A percentile compares a stretch with the other conserved stretches of the same genome.
Conservation (phyloP, 768 basidiomycete species). For the Cystobasidium tubakii region DNA sequence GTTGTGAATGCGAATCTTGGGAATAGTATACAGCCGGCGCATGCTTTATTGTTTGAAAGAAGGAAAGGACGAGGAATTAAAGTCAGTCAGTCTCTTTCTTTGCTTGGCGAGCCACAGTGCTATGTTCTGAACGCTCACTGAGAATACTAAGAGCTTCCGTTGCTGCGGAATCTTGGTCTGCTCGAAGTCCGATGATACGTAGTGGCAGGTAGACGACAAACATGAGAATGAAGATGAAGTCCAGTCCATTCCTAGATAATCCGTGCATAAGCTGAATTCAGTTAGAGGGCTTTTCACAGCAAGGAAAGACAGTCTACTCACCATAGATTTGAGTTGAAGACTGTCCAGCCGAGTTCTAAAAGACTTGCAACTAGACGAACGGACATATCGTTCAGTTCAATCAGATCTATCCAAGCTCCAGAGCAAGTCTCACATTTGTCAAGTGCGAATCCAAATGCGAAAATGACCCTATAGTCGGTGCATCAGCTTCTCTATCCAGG, state of each 20-base stretch:
- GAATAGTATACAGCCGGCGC: conserved; percentile 67
- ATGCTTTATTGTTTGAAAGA: conserved; percentile 49
- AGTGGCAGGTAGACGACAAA: conserved; percentile 65
- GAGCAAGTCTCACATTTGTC: conserved; percentile 27
- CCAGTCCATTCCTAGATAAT: conserved; percentile 23
- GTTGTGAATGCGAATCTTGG: conserved; percentile 56
- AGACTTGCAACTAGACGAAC: conserved; percentile 22
- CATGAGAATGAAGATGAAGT: conserved; percentile 48
- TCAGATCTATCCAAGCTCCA: too few relatives aligned
- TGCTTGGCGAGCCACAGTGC: too few relatives aligned
- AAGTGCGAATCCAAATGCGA: conserved; percentile 18
- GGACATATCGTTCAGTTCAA: too few relatives aligned
- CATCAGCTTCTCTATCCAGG: neutral
- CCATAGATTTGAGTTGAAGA: conserved; percentile 31
- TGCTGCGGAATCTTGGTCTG: conserved; percentile 16
- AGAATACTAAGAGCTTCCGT: conserved; percentile 21
- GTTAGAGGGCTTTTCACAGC: neutral
- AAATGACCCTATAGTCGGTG: neutral
- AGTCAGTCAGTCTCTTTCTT: neutral
- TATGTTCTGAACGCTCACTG: too few relatives aligned
- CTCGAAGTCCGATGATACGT: conserved; percentile 60
- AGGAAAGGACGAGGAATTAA: too few relatives aligned
- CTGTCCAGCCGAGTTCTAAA: conserved; percentile 32
- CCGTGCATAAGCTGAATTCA: too few relatives aligned
- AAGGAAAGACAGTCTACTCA: neutral